A percentile compares a stretch with the other conserved stretches of the same genome.
Evolutionary conservation across 345 rosid species (phyloP).

Genomic region (Leavenworthia alabamica): DNA sequence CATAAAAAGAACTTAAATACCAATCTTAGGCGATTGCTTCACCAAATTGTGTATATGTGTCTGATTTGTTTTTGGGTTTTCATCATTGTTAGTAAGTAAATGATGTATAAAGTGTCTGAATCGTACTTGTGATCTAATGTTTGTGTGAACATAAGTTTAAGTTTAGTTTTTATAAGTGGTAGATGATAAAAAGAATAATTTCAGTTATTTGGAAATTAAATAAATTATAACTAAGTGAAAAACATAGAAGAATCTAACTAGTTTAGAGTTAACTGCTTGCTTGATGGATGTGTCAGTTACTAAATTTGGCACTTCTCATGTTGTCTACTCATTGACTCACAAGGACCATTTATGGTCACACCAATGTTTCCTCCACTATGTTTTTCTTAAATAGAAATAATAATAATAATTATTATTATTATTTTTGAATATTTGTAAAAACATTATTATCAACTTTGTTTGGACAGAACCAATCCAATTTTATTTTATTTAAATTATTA

Average conservation of each 20-base stretch:
- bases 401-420: constrained; percentile 9
- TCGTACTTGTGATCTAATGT: background rate
- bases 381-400: background rate
- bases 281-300: too few species aligned
- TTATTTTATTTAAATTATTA: too few species aligned
- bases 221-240: background rate
- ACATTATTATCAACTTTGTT: too few species aligned
- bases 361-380: constrained; percentile 23
- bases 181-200: background rate
- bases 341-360: constrained; percentile 30
- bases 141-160: background rate
- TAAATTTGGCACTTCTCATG: constrained; percentile 32
- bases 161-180: background rate
- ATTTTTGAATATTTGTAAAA: too few species aligned
- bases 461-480: constrained; percentile 9
- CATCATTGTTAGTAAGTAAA: too few species aligned
- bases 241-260: background rate
- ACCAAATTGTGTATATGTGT: constrained; percentile 11
- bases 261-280: constrained; percentile 21
- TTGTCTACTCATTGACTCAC: constrained; percentile 32
- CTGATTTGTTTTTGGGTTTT: too few species aligned
- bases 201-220: background rate
- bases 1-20: too few species aligned
- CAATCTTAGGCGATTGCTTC: too few species aligned
- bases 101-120: background rate